Evolutionary conservation across 768 basidiomycete species (phyloP), one percentile per base, ranked within the genome.

Genomic region (Collybiopsis confluens): DNA sequence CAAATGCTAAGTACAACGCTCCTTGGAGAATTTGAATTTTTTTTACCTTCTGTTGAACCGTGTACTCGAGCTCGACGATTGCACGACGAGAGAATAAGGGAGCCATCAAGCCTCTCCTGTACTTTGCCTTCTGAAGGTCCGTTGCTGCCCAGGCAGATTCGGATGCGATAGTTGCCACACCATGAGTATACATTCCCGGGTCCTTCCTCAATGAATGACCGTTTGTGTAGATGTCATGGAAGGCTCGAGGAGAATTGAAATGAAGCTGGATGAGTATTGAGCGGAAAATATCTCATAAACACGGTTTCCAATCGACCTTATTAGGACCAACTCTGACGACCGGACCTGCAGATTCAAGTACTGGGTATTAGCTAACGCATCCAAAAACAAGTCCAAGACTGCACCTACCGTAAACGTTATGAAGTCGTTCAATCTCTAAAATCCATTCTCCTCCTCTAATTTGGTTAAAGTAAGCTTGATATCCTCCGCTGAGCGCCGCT

Each of bases 391-490:
- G 16, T n/a, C n/a, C 28, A 36, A 38, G 35, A n/a, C n/a, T n/a
- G n/a, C 35, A 20, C 52, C 28, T 49, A 68, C 69, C 61, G 53
- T 72, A 63, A 28, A 26, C 54, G n/a, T 60, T 38, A 45, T 70
- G 69, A 18, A 70, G 52, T 3, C 42, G 43, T 47, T 64, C 59
- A 8, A 71, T 60, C 1, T 71, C 66, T 33, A 59, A 58, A 13
- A 68, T 57, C 28, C 59, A 59, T 23, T 57, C 61, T 2, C 68
- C 70, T 26, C 62, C 62, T 40, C 41, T 59, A 37, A 63, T 47
- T 1, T 67, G 49, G 45, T 65, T 65, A 51, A 65, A 69, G 56
- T 68, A 71, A 2, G 59, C 57, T n/a, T 55, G 43, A 52, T 70
- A 70, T 13, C 57, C 61, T 30, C 55, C 51, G 10, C 64, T 65